phyloP scores from a whole-genome alignment of 331 rosid genomes.

The Saraca asoca region DNA sequence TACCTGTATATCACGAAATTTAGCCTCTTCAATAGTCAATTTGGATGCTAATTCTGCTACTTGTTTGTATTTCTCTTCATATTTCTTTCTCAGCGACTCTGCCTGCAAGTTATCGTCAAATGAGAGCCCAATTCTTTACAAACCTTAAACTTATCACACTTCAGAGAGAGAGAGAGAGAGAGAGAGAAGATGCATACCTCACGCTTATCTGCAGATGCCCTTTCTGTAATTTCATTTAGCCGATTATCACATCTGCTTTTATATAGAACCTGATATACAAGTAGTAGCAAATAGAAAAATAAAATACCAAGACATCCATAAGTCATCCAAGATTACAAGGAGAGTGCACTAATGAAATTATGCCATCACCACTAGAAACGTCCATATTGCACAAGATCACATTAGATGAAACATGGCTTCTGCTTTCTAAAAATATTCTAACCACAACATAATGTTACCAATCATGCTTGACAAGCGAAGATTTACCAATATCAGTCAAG shows the following conservation, averaged over 20 bases:
- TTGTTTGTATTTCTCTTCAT: slow-evolving; percentile 95
- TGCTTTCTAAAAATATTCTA: no score
- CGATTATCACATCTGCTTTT: slow-evolving; percentile 92
- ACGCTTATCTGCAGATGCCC: slow-evolving; percentile 90
- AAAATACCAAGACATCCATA: neutral
- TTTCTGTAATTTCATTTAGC: slow-evolving; percentile 91
- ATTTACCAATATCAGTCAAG: no score
- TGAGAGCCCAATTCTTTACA: slow-evolving; percentile 26
- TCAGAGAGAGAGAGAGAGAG: neutral
- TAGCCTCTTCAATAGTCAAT: slow-evolving; percentile 86
- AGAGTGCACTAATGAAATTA: no score
- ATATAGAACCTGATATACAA: slow-evolving; percentile 69
- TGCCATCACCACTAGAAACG: neutral
- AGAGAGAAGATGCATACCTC: slow-evolving; percentile 85
- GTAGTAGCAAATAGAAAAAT: slow-evolving; percentile 20
- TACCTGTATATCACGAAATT: slow-evolving; percentile 92
- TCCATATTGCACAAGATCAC: neutral
- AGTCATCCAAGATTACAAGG: slow-evolving; percentile 6
- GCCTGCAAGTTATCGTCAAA: slow-evolving; percentile 60
- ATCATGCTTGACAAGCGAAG: no score
- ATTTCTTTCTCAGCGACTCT: slow-evolving; percentile 72
- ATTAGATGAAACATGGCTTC: neutral
- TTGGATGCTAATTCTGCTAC: slow-evolving; percentile 92
- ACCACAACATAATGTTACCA: no score
- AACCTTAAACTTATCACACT: slow-evolving; percentile 31